Evolutionary conservation across 2,329 filamentous ascomycete genomes (phyloP), one percentile per base, ranked within the genome.

Genomic region (Monilinia laxa): DNA sequence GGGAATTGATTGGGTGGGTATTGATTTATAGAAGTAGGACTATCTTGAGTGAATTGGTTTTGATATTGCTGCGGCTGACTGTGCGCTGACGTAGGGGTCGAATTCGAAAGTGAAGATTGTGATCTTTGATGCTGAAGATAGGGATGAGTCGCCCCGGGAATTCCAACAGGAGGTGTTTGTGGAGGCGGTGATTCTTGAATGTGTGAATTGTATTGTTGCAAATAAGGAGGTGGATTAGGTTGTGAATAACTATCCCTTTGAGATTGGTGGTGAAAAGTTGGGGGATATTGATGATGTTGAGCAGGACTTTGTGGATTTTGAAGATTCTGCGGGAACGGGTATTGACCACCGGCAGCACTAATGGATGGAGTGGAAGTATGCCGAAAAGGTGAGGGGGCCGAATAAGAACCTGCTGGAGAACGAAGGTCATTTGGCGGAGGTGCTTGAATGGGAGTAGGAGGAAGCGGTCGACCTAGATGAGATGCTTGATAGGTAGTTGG

Each of bases 21-120:
- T 31, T 71, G 69, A 53, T 51, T 69, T 20, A 68, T 63, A 52
- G 71, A 68, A 25, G 73, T 67, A 81, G 86, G 86, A 71, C 85
- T 88, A 51, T 80, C 81, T 68, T 85, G 84, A 31, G 75, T 76
- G 70, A 83, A 85, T 38, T 82, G 79, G 65, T 65, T 56, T 78
- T 76, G 16, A 81, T 65, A 40, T 35, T 54, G 64, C 16, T 53
- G 31, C 56, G 83, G 83, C 75, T 87, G 85, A 73, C 83, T 84
- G 57, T 87, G 85, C 20, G 85, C 83, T 51, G 85, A 87, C 9
- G 84, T 87, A n/a, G 85, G 85, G 47, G 86, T 88, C 14, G 84
- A 79, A 35, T 81, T 83, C 16, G 86, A 87, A 65, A 87, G 84
- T 7, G 82, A 79, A 28, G 86, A 88, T 66, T 83, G 83, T 53